Evolutionary conservation across 2,329 filamentous ascomycete genomes (phyloP).

Genomic region (Periconia digitata): DNA sequence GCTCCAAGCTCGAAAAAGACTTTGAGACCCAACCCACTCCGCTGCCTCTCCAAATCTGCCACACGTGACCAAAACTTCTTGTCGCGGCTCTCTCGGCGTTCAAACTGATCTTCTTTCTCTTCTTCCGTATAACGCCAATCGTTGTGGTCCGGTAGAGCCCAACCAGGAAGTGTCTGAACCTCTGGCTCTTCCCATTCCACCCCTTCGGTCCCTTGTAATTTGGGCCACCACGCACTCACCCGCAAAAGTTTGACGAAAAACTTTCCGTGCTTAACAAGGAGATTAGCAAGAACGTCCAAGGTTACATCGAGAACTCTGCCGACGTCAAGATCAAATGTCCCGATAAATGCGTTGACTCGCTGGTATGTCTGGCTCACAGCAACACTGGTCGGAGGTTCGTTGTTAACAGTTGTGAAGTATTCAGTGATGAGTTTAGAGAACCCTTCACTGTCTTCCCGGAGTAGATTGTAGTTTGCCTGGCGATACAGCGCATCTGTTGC

Average conservation of each 20-base stretch:
- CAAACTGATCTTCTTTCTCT: slow-evolving; percentile 62
- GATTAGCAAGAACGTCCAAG: slow-evolving; percentile 89
- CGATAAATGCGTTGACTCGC: slow-evolving; percentile 89
- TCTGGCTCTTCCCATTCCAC: slow-evolving; percentile 54
- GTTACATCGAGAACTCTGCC: slow-evolving; percentile 93
- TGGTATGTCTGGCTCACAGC: slow-evolving; percentile 85
- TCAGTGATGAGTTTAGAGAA: slow-evolving; percentile 96
- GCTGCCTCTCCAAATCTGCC: slow-evolving; percentile 55
- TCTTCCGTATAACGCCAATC: slow-evolving; percentile 67
- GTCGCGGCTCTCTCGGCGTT: slow-evolving; percentile 67
- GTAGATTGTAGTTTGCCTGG: slow-evolving; percentile 93
- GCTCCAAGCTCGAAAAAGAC: slow-evolving; percentile 90
- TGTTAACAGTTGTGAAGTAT: slow-evolving; percentile 84
- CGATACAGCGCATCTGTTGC: slow-evolving; percentile 92
- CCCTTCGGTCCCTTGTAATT: slow-evolving; percentile 57
- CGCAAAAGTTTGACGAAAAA: slow-evolving; percentile 95
- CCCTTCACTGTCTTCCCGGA: slow-evolving; percentile 94
- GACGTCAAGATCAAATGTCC: slow-evolving; percentile 95
- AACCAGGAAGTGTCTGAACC: slow-evolving; percentile 72
- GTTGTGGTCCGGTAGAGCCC: slow-evolving; percentile 75
- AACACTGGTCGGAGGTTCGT: slow-evolving; percentile 71
- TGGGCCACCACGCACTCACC: slow-evolving; percentile 96
- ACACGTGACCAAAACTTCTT: slow-evolving; percentile 77
- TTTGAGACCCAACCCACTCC: slow-evolving; percentile 59
- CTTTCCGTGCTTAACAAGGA: slow-evolving; percentile 86